phyloP scores from a whole-genome alignment of 345 rosid genomes.

The Xanthoceras sorbifolium region DNA sequence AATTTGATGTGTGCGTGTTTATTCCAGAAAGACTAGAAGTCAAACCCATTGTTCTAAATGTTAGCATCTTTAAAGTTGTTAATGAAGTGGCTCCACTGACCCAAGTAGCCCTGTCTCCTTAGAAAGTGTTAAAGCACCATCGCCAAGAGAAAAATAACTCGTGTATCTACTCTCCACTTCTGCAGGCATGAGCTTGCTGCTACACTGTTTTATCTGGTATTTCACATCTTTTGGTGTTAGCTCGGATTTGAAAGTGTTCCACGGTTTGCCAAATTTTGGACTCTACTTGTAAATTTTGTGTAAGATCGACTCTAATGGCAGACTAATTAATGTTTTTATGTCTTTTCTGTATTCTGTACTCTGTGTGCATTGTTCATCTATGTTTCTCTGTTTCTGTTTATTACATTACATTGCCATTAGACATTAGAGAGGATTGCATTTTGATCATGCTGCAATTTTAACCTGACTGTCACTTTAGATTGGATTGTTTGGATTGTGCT shows the following conservation, averaged over 20 bases:
- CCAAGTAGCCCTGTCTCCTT: constrained; percentile 9
- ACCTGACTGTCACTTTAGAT: no score
- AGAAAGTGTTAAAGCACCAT: neutral
- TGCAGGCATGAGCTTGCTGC: neutral
- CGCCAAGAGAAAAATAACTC: neutral
- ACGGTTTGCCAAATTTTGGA: neutral
- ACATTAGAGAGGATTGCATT: neutral
- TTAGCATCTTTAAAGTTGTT: constrained; percentile 37
- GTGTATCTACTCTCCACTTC: neutral
- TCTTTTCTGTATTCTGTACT: neutral
- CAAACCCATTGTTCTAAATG: constrained; percentile 38
- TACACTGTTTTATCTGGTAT: neutral
- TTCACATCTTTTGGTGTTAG: neutral
- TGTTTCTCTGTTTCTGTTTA: neutral
- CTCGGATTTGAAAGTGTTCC: neutral
- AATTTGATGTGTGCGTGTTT: constrained; percentile 56
- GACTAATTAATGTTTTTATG: neutral
- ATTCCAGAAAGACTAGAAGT: constrained; percentile 20
- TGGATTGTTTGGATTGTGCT: no score
- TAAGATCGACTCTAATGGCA: neutral
- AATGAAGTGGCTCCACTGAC: constrained; percentile 27
- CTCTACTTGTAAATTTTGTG: neutral
- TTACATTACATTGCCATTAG: neutral
- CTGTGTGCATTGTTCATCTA: neutral
- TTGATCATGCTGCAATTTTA: neutral